Evolutionary conservation across 192 early-diverging fungal genomes (phyloP), one percentile per base, ranked within the genome.

Genomic region (Backusella psychrophila): DNA sequence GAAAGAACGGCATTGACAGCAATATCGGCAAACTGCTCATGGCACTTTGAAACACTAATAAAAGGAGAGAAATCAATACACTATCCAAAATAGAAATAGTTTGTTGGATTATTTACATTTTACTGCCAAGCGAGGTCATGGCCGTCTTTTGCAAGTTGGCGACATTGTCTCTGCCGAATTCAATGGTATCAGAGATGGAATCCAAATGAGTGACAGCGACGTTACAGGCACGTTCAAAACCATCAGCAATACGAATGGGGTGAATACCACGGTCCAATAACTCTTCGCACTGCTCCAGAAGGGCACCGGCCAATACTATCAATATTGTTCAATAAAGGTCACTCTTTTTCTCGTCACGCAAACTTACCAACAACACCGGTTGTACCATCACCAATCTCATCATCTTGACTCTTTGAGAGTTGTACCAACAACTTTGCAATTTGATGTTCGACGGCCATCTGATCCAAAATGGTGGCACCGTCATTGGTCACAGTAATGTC

Each of bases 301-400:
- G 83, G 53, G 98, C 94, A 15, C 98, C 98, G 69, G 98, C 98
- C 69, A 99, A 91, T 38, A 99, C 98, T 95, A 33, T 29, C 29
- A 29, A 29, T 29, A n/a, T 29, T 29, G 29, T 29, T 29, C 29
- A 29, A 29, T 29, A n/a, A n/a, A n/a, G n/a, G n/a, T n/a, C n/a
- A n/a, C n/a, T n/a, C n/a, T n/a, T n/a, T n/a, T n/a, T n/a, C n/a
- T n/a, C 31, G 31, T 31, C 31, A 31, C 31, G 31, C 31, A n/a
- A 31, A 31, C 33, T 33, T 33, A 95, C 94, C 94, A 80, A 99
- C 98, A 78, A 99, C 97, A 85, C 98, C 97, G 23, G 98, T 99
- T 39, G 98, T 99, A 46, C 98, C 98, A 80, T 99, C 98, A 75
- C 98, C 98, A 84, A 99, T 99, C 86, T 99, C 98, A 77, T 99